These are phyloP conservation scores for Fraxinus greggii DNA, from an alignment of 305 asterid species.

Conservation along the genomic window DNA sequence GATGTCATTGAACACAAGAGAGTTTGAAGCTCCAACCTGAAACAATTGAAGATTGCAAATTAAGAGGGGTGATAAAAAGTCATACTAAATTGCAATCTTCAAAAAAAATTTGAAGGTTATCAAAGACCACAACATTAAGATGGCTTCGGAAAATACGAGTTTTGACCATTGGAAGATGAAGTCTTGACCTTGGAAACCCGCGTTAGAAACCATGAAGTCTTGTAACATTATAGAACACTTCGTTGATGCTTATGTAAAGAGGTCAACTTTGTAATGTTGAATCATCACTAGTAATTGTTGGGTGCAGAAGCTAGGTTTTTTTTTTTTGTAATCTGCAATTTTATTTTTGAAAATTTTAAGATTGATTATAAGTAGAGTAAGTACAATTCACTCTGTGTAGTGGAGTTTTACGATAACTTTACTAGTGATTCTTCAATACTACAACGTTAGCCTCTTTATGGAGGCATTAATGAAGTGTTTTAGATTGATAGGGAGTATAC, in stretches of 20 bases:
- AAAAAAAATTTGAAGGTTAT: neutral
- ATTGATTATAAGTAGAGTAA: neutral
- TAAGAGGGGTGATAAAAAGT: neutral
- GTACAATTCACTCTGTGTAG: neutral
- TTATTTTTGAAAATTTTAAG: neutral
- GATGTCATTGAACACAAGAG: neutral
- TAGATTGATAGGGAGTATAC: neutral
- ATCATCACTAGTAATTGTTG: neutral
- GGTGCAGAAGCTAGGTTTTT: neutral
- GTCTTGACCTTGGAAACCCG: neutral
- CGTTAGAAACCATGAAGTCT: neutral
- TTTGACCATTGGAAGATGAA: neutral
- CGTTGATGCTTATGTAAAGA: neutral
- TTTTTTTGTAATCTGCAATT: neutral
- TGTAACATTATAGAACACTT: neutral
- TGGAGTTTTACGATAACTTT: neutral
- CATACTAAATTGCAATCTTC: neutral
- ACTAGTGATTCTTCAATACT: neutral
- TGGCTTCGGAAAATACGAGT: neutral
- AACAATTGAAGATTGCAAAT: neutral
- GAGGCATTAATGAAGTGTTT: neutral
- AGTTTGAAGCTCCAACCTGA: neutral
- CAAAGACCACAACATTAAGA: neutral
- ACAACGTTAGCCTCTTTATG: neutral
- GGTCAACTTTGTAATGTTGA: neutral